phyloP scores from a whole-genome alignment of 2,329 filamentous ascomycete genomes.

The Pseudocercospora pini-densiflorae region DNA sequence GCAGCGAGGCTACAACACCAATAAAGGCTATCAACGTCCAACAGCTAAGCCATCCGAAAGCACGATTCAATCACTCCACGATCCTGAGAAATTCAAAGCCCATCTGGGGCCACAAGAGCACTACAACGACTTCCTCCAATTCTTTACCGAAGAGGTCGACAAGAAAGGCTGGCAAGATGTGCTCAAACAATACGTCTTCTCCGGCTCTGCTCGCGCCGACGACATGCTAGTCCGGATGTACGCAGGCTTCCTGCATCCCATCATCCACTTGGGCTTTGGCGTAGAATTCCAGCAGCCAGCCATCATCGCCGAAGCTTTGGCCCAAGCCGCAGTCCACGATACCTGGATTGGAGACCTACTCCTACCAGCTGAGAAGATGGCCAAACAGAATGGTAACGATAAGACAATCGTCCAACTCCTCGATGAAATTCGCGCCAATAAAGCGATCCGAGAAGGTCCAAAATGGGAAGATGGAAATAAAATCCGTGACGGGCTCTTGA shows the following conservation, averaged over 20 bases:
- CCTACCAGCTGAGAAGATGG: conserved; percentile 55
- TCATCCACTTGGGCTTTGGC: conserved; percentile 83
- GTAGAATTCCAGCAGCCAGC: conserved; percentile 82
- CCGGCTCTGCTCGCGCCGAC: conserved; percentile 66
- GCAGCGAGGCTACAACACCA: conserved; percentile 66
- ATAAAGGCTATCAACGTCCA: conserved; percentile 69
- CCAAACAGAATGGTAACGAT: conserved; percentile 37
- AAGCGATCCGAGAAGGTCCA: conserved; percentile 61
- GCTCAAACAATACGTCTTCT: conserved; percentile 71
- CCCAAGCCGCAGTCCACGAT: conserved; percentile 73
- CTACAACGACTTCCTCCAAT: conserved; percentile 76
- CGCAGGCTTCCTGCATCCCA: conserved; percentile 73
- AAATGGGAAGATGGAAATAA: conserved; percentile 63
- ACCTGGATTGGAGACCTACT: conserved; percentile 62
- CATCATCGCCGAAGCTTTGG: conserved; percentile 78
- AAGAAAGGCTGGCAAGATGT: conserved; percentile 64
- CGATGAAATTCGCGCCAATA: conserved; percentile 60
- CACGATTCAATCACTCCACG: conserved; percentile 60
- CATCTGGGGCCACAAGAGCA: conserved; percentile 66
- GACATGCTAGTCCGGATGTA: conserved; percentile 72
- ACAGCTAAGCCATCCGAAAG: conserved; percentile 45
- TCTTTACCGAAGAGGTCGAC: conserved; percentile 76
- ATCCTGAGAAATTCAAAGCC: conserved; percentile 60
- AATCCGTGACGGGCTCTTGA: conserved; percentile 70
- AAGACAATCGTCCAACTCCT: conserved; percentile 63